These are phyloP conservation scores for Wilcoxina mikolae DNA, from an alignment of 495 filamentous ascomycete species.

Conservation along the genomic window DNA sequence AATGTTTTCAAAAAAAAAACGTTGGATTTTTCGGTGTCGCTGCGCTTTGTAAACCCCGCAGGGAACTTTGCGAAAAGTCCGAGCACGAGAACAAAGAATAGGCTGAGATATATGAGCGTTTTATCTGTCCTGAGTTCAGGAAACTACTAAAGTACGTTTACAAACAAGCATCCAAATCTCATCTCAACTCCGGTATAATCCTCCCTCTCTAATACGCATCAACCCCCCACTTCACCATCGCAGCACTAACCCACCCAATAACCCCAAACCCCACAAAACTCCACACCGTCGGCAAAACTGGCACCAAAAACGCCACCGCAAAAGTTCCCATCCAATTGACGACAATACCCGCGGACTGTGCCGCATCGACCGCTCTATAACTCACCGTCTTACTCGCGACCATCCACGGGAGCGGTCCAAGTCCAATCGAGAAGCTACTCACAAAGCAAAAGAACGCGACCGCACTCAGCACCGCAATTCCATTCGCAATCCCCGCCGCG, in stretches of 20 bases:
- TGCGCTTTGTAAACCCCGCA: too few relatives aligned
- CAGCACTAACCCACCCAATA: constrained; percentile 2
- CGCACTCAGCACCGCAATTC: constrained; percentile 57
- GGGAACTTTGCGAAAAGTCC: too few relatives aligned
- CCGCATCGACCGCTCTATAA: constrained; percentile 73
- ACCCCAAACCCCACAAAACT: neutral
- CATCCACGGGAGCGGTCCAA: constrained; percentile 91
- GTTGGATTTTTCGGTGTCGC: too few relatives aligned
- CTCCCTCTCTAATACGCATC: constrained; percentile 1
- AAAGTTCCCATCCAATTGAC: constrained; percentile 89
- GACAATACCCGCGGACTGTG: constrained; percentile 68
- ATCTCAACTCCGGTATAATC: neutral
- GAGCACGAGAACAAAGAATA: too few relatives aligned
- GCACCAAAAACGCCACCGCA: constrained; percentile 39
- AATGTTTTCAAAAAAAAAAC: too few relatives aligned
- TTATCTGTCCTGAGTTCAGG: too few relatives aligned
- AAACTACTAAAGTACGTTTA: too few relatives aligned
- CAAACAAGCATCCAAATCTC: neutral
- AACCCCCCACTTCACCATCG: neutral
- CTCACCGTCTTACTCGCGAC: constrained; percentile 78
- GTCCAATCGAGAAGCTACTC: constrained; percentile 71
- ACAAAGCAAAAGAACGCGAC: constrained; percentile 74
- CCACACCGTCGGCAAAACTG: constrained; percentile 11
- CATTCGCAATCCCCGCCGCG: constrained; percentile 56
- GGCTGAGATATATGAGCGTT: too few relatives aligned